Conservation (phyloP, 1,139 yeast genomes). For the Scheffersomyces parashehatae region DNA sequence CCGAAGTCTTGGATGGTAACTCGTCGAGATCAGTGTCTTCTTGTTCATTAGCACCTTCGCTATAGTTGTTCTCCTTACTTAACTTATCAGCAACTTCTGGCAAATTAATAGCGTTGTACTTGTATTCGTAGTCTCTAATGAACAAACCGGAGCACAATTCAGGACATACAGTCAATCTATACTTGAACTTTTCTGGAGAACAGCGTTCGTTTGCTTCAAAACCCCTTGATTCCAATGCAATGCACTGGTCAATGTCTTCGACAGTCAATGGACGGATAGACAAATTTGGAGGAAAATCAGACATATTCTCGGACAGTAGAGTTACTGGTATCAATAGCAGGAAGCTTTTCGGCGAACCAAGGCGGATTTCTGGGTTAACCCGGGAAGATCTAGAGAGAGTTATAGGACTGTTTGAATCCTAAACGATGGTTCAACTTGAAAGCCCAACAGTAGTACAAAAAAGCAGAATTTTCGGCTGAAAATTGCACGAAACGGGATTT, state of each 20-base stretch:
- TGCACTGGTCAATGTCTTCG: constrained; percentile 65
- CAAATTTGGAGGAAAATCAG: constrained; percentile 55
- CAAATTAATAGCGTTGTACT: constrained; percentile 45
- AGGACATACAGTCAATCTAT: constrained; percentile 79
- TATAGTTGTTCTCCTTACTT: constrained; percentile 25
- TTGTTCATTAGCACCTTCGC: constrained; percentile 25
- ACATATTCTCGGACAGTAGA: constrained; percentile 6
- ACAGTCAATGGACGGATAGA: constrained; percentile 80
- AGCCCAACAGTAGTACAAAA: no score
- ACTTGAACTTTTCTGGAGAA: constrained; percentile 59
- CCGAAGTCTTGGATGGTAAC: constrained; percentile 53
- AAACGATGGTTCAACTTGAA: no score
- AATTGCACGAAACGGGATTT: no score
- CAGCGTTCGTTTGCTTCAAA: constrained; percentile 72
- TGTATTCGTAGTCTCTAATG: constrained; percentile 60
- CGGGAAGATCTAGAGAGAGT: no score
- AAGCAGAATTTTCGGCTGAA: no score
- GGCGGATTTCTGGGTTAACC: no score
- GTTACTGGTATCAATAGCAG: background rate
- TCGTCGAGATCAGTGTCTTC: constrained; percentile 35
- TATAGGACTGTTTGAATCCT: no score
- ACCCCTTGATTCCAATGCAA: constrained; percentile 64
- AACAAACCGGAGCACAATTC: constrained; percentile 89
- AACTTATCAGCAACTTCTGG: constrained; percentile 43
- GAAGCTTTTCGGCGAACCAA: no score